Conservation (phyloP, 2,329 filamentous ascomycete species). For the Trichophyton equinum region DNA sequence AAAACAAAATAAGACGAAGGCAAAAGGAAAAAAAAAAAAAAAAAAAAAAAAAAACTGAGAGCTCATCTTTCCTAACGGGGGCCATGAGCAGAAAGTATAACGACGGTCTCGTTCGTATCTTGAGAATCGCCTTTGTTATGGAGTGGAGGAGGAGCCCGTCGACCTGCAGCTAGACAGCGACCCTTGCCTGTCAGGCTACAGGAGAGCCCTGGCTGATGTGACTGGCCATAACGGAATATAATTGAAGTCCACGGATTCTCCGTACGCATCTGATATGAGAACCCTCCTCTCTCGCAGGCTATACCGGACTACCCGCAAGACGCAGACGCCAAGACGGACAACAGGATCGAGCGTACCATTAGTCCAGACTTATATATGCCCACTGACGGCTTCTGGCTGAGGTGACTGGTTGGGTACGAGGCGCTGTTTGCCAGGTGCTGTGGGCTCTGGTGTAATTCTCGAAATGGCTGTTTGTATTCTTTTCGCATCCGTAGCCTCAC, state of each 20-base stretch:
- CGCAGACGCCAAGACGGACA: background rate
- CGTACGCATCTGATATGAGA: background rate
- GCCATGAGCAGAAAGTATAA: background rate
- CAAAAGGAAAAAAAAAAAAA: background rate
- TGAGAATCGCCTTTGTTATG: background rate
- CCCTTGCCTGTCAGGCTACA: background rate
- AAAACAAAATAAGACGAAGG: background rate
- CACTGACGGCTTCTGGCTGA: background rate
- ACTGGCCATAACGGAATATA: background rate
- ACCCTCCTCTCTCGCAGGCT: background rate
- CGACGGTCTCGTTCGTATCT: background rate
- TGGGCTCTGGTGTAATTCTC: background rate
- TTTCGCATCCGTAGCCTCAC: background rate
- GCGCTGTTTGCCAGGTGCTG: background rate
- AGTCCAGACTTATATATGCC: background rate
- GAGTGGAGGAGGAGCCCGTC: background rate
- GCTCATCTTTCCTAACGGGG: background rate
- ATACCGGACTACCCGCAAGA: background rate
- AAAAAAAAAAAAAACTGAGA: slow-evolving; percentile 2
- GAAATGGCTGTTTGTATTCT: background rate
- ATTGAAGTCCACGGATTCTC: background rate
- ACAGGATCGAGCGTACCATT: background rate
- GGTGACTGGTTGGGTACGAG: background rate
- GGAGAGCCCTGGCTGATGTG: background rate
- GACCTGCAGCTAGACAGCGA: background rate